Evolutionary conservation across 257 asterid species (phyloP).

Genomic region (Solanum sejunctum): DNA sequence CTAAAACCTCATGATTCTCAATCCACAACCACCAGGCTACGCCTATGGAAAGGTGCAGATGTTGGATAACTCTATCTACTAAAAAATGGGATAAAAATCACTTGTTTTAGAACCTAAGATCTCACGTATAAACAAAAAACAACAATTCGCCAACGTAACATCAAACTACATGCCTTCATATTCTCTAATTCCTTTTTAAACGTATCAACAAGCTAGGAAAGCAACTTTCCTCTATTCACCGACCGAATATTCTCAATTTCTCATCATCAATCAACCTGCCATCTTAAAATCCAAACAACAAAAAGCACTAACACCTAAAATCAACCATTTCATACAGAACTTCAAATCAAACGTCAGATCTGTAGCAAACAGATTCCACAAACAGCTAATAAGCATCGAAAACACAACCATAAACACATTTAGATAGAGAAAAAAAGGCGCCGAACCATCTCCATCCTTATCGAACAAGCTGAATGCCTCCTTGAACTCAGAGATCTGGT

Average conservation of each 20-base stretch:
- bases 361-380: neutral
- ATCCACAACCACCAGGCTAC: neutral
- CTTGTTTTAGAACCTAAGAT: neutral
- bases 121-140: neutral
- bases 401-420: neutral
- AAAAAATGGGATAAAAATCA: neutral
- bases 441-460: slow-evolving; percentile 47
- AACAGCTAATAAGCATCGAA: neutral
- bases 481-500: slow-evolving; percentile 52
- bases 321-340: neutral
- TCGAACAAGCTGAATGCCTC: slow-evolving; percentile 48
- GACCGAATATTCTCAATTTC: neutral
- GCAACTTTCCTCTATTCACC: neutral
- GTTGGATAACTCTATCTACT: neutral
- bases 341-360: neutral
- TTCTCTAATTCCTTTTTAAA: neutral
- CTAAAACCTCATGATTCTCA: neutral
- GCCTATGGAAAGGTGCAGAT: neutral
- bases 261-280: neutral
- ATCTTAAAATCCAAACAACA: neutral
- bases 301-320: neutral
- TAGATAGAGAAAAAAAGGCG: neutral
- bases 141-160: neutral
- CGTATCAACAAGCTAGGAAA: neutral
- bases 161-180: neutral